Conservation (phyloP, 352 stramenopile genomes). For the Globisporangium paroecandrum region DNA sequence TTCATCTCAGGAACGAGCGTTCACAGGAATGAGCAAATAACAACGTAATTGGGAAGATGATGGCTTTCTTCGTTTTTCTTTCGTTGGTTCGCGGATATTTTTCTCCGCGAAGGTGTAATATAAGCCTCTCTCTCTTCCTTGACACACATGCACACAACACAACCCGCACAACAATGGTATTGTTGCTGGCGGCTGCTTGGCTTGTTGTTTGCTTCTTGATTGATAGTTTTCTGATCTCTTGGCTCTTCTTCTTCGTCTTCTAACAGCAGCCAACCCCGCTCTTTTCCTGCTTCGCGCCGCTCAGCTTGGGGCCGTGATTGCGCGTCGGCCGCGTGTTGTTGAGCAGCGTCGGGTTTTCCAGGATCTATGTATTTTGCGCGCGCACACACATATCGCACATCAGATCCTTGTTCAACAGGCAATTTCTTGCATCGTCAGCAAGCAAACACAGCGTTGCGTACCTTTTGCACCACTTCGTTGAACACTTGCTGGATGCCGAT, state of each 20-base stretch:
- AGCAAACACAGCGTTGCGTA: conserved; percentile 25
- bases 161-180: not conserved
- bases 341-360: conserved; percentile 88
- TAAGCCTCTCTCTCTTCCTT: too few species aligned
- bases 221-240: not conserved
- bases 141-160: not conserved
- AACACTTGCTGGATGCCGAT: conserved; percentile 96
- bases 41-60: too few species aligned
- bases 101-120: too few species aligned
- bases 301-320: conserved; percentile 26
- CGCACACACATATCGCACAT: conserved; percentile 4
- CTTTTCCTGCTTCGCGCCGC: conserved; percentile 63
- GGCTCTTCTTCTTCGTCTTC: not conserved
- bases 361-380: conserved; percentile 46
- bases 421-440: not conserved
- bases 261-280: conserved; percentile 35
- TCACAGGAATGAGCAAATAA: too few species aligned
- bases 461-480: conserved; percentile 98
- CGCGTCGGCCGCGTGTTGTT: conserved; percentile 70
- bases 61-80: too few species aligned
- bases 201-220: not conserved
- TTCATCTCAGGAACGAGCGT: too few species aligned
- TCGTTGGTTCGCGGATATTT: too few species aligned
- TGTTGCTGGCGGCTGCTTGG: not conserved
- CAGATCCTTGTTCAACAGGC: not conserved